A percentile compares a stretch with the other conserved stretches of the same genome.
These are phyloP conservation scores for Xylaria telfairii DNA, from an alignment of 495 filamentous ascomycete genomes.

Conservation along the genomic window DNA sequence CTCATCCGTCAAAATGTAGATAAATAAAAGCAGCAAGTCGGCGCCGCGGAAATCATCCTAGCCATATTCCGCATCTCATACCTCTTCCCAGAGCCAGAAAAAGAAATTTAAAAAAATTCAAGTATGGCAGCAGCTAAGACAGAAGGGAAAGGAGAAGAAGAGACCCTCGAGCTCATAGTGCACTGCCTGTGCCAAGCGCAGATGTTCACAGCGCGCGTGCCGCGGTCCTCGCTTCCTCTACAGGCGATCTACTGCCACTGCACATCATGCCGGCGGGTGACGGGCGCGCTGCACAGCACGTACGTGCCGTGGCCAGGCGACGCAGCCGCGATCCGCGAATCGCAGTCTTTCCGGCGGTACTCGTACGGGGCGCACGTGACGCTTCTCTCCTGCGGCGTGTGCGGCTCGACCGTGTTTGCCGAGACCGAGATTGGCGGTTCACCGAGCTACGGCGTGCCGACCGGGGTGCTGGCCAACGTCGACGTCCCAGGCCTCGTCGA, in stretches of 20 bases:
- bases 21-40: neutral
- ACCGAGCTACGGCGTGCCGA: constrained; percentile 36
- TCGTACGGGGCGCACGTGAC: constrained; percentile 35
- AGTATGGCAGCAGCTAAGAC: neutral
- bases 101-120: neutral
- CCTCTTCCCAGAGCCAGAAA: no score
- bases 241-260: constrained; percentile 47
- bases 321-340: neutral
- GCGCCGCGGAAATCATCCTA: no score
- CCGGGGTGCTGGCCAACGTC: constrained; percentile 40
- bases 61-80: no score
- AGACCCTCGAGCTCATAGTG: constrained; percentile 29
- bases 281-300: constrained; percentile 41
- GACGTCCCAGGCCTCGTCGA: constrained; percentile 38
- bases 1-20: neutral
- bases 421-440: constrained; percentile 28
- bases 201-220: constrained; percentile 33
- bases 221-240: constrained; percentile 35
- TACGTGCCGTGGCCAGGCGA: constrained; percentile 29
- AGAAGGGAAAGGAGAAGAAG: neutral
- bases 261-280: constrained; percentile 47
- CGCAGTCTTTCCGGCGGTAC: constrained; percentile 41
- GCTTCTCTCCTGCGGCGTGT: constrained; percentile 53
- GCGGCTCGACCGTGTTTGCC: constrained; percentile 53
- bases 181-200: constrained; percentile 44